Percentiles rank a stretch among this genome's conserved stretches.
These are phyloP conservation scores for Aspergillus cavernicola DNA, from an alignment of 495 filamentous ascomycete species.

Conservation along the genomic window DNA sequence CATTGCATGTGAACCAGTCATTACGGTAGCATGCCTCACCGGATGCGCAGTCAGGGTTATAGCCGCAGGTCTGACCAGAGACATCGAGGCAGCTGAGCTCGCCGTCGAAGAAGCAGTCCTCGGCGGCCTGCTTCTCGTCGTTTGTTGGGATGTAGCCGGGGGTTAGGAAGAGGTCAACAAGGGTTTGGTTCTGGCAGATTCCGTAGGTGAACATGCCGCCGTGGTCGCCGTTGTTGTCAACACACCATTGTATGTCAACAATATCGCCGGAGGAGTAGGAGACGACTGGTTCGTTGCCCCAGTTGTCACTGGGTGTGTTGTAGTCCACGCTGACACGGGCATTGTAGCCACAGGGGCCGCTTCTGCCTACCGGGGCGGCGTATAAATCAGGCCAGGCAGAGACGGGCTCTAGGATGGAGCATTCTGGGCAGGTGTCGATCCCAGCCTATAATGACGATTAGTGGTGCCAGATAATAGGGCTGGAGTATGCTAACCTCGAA, in stretches of 20 bases:
- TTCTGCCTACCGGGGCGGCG: constrained; percentile 43
- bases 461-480: not conserved
- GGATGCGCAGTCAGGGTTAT: constrained; percentile 46
- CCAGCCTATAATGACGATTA: constrained; percentile 41
- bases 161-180: constrained; percentile 51
- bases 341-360: constrained; percentile 55
- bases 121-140: constrained; percentile 52
- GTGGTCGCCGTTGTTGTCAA: constrained; percentile 57
- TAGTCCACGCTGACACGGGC: constrained; percentile 53
- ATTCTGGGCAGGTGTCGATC: constrained; percentile 52
- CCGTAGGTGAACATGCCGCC: constrained; percentile 59
- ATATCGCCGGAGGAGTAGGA: constrained; percentile 44
- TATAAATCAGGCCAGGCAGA: constrained; percentile 48
- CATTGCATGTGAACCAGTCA: constrained; percentile 58
- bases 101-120: constrained; percentile 51
- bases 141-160: constrained; percentile 48
- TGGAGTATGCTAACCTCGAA: constrained; percentile 32
- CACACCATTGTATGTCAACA: constrained; percentile 53
- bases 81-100: constrained; percentile 51
- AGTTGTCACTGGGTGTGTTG: constrained; percentile 44
- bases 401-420: constrained; percentile 55
- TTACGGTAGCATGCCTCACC: constrained; percentile 49
- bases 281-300: constrained; percentile 43
- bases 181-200: constrained; percentile 49
- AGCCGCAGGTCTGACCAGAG: constrained; percentile 47